Percentiles rank a stretch among this genome's conserved stretches.
Conservation (phyloP, 169 alveolate species). For the Eimeria maxima region DNA sequence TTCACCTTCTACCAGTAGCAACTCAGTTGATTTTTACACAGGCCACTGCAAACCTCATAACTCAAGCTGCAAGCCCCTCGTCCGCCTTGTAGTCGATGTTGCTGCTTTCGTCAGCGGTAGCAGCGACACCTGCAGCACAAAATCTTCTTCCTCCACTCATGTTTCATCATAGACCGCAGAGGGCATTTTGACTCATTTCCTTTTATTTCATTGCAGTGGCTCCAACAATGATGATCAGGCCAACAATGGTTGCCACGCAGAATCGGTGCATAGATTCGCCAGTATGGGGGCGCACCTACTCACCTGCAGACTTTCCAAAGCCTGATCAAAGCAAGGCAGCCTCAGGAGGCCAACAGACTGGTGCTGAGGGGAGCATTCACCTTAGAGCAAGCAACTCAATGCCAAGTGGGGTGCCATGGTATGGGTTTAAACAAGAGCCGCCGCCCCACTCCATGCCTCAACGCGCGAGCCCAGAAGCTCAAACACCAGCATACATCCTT, state of each 20-base stretch:
- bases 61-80: slow-evolving; percentile 60
- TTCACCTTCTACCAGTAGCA: slow-evolving; percentile 14
- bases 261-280: slow-evolving; percentile 71
- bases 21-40: slow-evolving; percentile 17
- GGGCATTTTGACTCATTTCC: slow-evolving; percentile 6
- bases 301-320: slow-evolving; percentile 21
- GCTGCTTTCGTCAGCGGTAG: slow-evolving; percentile 57
- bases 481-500: slow-evolving; percentile 25
- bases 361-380: neutral
- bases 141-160: neutral
- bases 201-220: slow-evolving; percentile 34
- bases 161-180: neutral
- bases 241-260: slow-evolving; percentile 61
- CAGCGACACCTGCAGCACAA: slow-evolving; percentile 34
- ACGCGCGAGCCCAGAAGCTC: slow-evolving; percentile 28
- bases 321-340: slow-evolving; percentile 8
- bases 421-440: slow-evolving; percentile 55
- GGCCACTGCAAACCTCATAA: slow-evolving; percentile 10
- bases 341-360: neutral
- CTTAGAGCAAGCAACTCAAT: slow-evolving; percentile 48
- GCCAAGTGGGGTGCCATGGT: slow-evolving; percentile 61
- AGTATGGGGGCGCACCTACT: slow-evolving; percentile 63
- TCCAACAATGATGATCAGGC: slow-evolving; percentile 48
- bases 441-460: slow-evolving; percentile 33
- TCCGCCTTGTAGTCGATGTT: slow-evolving; percentile 24